A percentile compares a stretch with the other conserved stretches of the same genome.
phyloP scores from a whole-genome alignment of 78 protist species.

The Dictyostelium capitatum region DNA sequence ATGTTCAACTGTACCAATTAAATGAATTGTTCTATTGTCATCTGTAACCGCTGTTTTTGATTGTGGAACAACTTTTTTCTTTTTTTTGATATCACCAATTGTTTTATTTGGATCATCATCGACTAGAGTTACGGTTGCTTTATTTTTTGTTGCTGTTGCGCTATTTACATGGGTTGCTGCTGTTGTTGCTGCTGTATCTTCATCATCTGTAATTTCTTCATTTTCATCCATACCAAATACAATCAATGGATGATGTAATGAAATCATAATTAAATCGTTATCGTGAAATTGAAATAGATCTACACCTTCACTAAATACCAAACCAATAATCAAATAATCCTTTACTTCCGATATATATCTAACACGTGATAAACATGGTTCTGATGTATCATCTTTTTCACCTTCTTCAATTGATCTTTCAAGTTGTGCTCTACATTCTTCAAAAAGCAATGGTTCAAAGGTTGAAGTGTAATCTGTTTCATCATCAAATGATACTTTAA shows the following conservation, averaged over 20 bases:
- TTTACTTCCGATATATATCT: conserved; percentile 49
- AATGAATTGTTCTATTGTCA: conserved; percentile 38
- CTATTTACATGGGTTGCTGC: conserved; percentile 11
- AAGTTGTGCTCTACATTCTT: conserved; percentile 83
- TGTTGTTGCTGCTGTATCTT: not conserved
- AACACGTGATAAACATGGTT: conserved; percentile 47
- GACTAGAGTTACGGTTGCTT: not conserved
- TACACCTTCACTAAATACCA: not conserved
- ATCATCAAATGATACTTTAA: conserved; percentile 45
- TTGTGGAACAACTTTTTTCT: conserved; percentile 62
- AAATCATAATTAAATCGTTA: conserved; percentile 71
- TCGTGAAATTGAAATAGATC: conserved; percentile 55
- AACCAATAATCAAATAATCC: conserved; percentile 60
- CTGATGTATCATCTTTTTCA: conserved; percentile 35
- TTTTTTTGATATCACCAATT: conserved; percentile 13
- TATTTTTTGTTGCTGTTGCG: not conserved
- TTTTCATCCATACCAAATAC: conserved; percentile 58
- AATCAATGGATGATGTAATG: conserved; percentile 61
- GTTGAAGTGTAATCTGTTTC: conserved; percentile 54
- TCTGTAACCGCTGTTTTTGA: conserved; percentile 48
- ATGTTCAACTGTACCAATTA: conserved; percentile 74
- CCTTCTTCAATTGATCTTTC: conserved; percentile 78
- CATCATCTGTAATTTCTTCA: conserved; percentile 49
- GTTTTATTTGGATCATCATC: conserved; percentile 58
- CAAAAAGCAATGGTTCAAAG: conserved; percentile 77